Conservation (phyloP, 352 stramenopile genomes). For the Achlya hypogyna region DNA sequence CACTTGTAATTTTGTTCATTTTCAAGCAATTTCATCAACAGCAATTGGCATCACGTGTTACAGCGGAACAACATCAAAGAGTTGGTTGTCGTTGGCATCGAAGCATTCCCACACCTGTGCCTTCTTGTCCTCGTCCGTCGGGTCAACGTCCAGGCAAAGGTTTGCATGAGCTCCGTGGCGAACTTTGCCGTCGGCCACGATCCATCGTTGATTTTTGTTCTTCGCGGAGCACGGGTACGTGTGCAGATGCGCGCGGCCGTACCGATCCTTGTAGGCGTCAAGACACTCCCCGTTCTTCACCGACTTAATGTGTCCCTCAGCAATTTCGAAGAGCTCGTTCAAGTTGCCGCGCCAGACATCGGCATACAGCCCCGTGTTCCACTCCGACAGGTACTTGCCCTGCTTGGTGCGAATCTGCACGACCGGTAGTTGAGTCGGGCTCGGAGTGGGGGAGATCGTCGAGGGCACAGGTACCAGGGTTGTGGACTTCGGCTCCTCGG, state of each 20-base stretch:
- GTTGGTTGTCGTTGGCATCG: background rate
- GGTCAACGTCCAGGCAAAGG: constrained; percentile 50
- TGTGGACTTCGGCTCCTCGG: background rate
- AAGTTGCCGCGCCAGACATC: background rate
- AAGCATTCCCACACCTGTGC: constrained; percentile 9
- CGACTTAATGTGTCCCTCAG: background rate
- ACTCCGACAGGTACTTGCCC: constrained; percentile 1
- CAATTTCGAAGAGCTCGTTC: constrained; percentile 1
- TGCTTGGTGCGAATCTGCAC: constrained; percentile 1
- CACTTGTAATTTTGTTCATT: too few species aligned
- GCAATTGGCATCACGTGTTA: background rate
- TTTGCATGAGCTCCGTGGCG: constrained; percentile 33
- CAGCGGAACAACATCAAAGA: background rate
- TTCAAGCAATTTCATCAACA: too few species aligned
- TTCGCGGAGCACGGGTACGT: constrained; percentile 43
- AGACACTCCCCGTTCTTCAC: constrained; percentile 24
- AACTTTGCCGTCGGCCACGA: constrained; percentile 30
- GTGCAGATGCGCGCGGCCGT: constrained; percentile 24
- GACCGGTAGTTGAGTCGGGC: background rate
- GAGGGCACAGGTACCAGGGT: too few species aligned
- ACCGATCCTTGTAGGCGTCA: constrained; percentile 17
- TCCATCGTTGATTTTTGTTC: constrained; percentile 60
- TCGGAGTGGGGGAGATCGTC: background rate
- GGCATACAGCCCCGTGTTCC: background rate
- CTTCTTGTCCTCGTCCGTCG: background rate